Percentiles rank a stretch among this genome's conserved stretches.
phyloP scores from a whole-genome alignment of 2,329 filamentous ascomycete genomes.

The Podosphaera fusca region DNA sequence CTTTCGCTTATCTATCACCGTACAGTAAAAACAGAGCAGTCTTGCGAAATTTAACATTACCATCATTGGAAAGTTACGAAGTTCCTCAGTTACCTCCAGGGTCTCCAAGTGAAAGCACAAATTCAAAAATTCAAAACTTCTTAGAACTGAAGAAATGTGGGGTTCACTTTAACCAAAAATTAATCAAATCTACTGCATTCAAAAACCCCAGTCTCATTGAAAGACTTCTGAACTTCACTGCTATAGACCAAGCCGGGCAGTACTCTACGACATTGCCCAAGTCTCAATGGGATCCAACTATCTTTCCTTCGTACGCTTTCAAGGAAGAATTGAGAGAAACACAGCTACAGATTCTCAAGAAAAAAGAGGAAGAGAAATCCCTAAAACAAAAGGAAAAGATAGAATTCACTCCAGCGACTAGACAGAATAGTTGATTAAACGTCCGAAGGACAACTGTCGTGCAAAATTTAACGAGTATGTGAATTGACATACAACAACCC shows the following conservation, averaged over 20 bases:
- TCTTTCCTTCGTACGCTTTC: constrained; percentile 31
- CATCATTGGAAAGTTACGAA: constrained; percentile 44
- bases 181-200: constrained; percentile 41
- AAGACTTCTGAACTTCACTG: constrained; percentile 49
- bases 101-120: constrained; percentile 28
- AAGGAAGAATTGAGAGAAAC: constrained; percentile 25
- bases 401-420: constrained; percentile 33
- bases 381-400: constrained; percentile 13
- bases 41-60: constrained; percentile 51
- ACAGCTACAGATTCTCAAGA: constrained; percentile 18
- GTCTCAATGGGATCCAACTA: constrained; percentile 33
- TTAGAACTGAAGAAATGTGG: constrained; percentile 54
- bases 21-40: constrained; percentile 41
- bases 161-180: constrained; percentile 55
- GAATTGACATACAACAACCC: too few relatives aligned
- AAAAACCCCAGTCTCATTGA: constrained; percentile 50
- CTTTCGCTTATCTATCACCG: constrained; percentile 26
- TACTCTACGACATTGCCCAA: constrained; percentile 38
- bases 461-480: too few relatives aligned
- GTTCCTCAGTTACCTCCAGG: constrained; percentile 54
- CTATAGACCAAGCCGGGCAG: constrained; percentile 30
- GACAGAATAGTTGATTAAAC: constrained; percentile 19
- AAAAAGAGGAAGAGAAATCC: constrained; percentile 13
- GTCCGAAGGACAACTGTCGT: background rate
- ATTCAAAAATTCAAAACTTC: constrained; percentile 50